These are phyloP conservation scores for Neonectria coccinea DNA, from an alignment of 2,329 filamentous ascomycete species.

Conservation along the genomic window DNA sequence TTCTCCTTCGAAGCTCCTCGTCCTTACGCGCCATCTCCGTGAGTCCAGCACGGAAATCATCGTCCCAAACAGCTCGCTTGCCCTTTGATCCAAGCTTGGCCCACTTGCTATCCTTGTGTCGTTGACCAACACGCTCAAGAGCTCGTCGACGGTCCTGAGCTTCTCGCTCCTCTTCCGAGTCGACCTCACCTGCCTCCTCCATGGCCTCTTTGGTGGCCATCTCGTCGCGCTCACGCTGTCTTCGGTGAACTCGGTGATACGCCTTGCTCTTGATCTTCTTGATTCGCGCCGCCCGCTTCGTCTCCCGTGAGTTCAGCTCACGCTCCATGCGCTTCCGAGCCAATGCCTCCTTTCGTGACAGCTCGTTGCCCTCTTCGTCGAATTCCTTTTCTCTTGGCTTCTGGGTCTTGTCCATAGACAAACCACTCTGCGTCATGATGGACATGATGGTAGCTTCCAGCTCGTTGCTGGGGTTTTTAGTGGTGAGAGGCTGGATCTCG, in stretches of 20 bases:
- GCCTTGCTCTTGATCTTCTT: constrained; percentile 99
- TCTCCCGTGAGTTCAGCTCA: constrained; percentile 88
- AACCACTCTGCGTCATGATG: constrained; percentile 90
- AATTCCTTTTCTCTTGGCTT: constrained; percentile 70
- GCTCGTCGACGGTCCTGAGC: constrained; percentile 79
- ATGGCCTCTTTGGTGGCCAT: constrained; percentile 64
- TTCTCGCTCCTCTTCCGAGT: constrained; percentile 74
- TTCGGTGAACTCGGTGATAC: constrained; percentile 91
- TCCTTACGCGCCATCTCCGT: constrained; percentile 85
- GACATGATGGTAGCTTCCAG: constrained; percentile 87
- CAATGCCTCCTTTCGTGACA: constrained; percentile 77
- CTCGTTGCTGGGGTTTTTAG: constrained; percentile 77
- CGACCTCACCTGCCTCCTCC: constrained; percentile 68
- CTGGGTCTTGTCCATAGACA: constrained; percentile 63
- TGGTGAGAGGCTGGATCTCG: constrained; percentile 73
- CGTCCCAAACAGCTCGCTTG: constrained; percentile 87
- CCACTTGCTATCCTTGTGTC: constrained; percentile 92
- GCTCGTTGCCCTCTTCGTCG: constrained; percentile 76
- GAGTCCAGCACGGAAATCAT: constrained; percentile 82
- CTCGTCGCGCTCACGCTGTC: constrained; percentile 69
- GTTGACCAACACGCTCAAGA: constrained; percentile 84
- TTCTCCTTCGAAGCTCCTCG: constrained; percentile 82
- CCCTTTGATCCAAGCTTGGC: constrained; percentile 85
- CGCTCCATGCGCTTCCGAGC: constrained; percentile 82
- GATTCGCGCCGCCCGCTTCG: constrained; percentile 88